Evolutionary conservation across 164 flowering plant species (phyloP), one percentile per base, ranked within the genome.

Genomic region (Magnolia officinalis): DNA sequence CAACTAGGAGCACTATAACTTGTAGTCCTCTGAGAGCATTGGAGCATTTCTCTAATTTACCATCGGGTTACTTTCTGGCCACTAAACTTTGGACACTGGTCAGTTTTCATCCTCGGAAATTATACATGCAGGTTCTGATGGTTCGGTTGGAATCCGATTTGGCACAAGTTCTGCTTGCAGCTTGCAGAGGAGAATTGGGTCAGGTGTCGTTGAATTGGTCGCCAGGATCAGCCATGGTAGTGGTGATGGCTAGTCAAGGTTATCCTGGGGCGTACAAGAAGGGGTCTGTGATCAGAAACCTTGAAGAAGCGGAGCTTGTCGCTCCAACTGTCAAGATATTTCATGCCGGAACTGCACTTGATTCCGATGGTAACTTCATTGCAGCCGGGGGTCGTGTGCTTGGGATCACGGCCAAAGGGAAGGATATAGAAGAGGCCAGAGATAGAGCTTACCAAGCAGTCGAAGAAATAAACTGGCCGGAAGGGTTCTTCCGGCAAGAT

Each of bases 211-310:
- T 93, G 70, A 81, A 81, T 20, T 96, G 99, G 99, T 93, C 99
- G 7, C 79, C 87, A 10, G 99, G 92, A 5, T 88, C 97, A n/a
- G 92, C 99, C 67, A 93, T 93, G 98, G 96, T 96, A 50, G 96
- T 96, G 74, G 99, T 96, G 59, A 89, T 96, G 96, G 99, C 99
- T 49, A 93, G 96, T 75, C 82, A 84, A 4, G 99, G 99, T 55
- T 96, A 96, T 80, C 99, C 96, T 10, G 99, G 99, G 49, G 26
- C 82, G 75, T 93, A 91, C 67, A 77, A 87, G 78, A 96, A 91
- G 80, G 96, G 97, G 14, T 83, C 91, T 14, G 77, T 89, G 19
- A 92, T 93, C 26, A 84, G 67, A 24, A 91, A 94, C 73, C 83
- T 96, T n/a, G 80, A 78, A 26, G 80, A 78, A 45, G 80, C 80